phyloP scores from a whole-genome alignment of 2,329 filamentous ascomycete genomes.

The Pseudogymnoascus sp. region DNA sequence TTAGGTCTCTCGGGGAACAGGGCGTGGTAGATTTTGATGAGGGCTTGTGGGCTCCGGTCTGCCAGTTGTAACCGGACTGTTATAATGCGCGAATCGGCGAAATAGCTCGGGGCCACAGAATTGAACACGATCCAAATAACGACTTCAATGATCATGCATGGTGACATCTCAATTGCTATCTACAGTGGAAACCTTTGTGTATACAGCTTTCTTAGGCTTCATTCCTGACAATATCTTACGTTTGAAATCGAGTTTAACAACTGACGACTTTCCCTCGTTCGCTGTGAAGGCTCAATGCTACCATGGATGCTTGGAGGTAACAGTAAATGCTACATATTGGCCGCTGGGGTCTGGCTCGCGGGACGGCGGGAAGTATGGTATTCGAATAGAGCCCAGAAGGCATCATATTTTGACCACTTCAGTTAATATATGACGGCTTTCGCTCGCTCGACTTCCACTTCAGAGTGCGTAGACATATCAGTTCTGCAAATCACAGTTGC shows the following conservation, averaged over 20 bases:
- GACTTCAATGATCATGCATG: slow-evolving; percentile 6
- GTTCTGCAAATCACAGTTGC: neutral
- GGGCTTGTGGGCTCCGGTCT: neutral
- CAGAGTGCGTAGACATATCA: neutral
- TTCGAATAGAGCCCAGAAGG: neutral
- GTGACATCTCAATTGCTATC: neutral
- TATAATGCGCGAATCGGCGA: slow-evolving; percentile 5
- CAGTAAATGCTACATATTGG: neutral
- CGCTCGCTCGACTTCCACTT: neutral
- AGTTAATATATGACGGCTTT: neutral
- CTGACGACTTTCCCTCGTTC: neutral
- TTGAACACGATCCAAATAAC: slow-evolving; percentile 8
- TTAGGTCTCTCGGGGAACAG: neutral
- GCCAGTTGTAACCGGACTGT: slow-evolving; percentile 6
- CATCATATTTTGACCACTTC: neutral
- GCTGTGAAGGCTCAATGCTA: neutral
- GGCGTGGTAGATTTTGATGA: slow-evolving; percentile 7
- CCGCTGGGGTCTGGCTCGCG: neutral
- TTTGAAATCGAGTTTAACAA: neutral
- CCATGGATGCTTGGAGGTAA: neutral
- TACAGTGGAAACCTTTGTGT: neutral
- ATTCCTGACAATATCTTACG: neutral
- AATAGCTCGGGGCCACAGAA: slow-evolving; percentile 4
- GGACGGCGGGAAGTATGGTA: neutral
- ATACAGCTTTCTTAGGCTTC: neutral